Conservation (phyloP, 139 green algal species). For the Chlorella sp. region DNA sequence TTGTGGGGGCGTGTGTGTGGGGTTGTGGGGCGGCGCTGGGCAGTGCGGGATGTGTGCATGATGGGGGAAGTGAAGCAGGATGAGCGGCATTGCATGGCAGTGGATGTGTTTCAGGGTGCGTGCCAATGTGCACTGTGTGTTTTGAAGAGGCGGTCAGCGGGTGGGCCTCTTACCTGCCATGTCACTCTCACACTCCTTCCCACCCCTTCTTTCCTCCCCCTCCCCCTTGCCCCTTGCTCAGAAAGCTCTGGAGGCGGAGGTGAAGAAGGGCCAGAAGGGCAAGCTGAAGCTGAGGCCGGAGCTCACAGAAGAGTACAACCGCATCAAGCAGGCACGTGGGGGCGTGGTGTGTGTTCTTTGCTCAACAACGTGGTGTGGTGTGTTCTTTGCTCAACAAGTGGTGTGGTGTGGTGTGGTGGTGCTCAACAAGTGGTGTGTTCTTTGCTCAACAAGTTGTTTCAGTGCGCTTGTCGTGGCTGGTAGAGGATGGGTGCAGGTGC, state of each 20-base stretch:
- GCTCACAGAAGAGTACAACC: slow-evolving; percentile 57
- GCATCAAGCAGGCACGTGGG: slow-evolving; percentile 48
- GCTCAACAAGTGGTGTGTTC: no score
- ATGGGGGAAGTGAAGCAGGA: neutral
- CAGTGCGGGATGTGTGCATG: no score
- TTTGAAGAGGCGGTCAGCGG: no score
- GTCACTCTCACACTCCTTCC: neutral
- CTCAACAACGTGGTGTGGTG: no score
- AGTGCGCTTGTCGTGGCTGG: neutral
- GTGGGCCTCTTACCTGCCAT: neutral
- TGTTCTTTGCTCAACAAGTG: no score
- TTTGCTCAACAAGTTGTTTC: no score
- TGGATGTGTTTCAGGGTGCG: no score
- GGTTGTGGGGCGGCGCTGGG: no score
- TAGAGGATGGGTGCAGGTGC: neutral
- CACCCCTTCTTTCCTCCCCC: neutral
- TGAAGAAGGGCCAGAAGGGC: slow-evolving; percentile 10
- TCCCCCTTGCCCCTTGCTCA: neutral
- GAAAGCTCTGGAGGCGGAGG: slow-evolving; percentile 38
- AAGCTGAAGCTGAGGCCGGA: slow-evolving; percentile 34
- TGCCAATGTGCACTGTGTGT: no score
- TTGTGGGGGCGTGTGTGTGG: no score
- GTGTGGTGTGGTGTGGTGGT: no score
- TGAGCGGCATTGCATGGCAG: neutral
- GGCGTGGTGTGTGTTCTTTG: neutral